These are phyloP conservation scores for Penicillium goetzii DNA, from an alignment of 495 filamentous ascomycete species.

Conservation along the genomic window DNA sequence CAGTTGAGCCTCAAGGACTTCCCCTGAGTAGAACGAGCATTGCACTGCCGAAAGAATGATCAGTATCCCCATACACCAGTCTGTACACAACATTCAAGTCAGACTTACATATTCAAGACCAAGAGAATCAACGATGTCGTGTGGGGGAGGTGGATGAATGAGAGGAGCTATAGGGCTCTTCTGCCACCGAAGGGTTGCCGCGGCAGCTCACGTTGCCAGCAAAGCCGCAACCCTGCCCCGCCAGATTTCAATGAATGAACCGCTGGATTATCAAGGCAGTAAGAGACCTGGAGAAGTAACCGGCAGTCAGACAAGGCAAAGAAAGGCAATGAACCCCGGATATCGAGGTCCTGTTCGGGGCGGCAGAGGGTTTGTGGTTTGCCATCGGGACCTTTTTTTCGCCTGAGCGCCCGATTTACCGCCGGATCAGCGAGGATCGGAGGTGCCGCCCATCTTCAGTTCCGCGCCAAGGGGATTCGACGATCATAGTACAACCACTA, in stretches of 20 bases:
- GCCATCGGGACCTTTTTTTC: conserved; percentile 34
- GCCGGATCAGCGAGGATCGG: conserved; percentile 30
- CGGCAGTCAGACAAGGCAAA: background rate
- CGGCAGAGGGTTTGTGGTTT: conserved; percentile 18
- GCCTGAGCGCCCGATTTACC: conserved; percentile 30
- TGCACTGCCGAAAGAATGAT: conserved; percentile 25
- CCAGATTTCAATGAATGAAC: conserved; percentile 9
- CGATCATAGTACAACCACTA: background rate
- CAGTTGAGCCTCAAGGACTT: conserved; percentile 32
- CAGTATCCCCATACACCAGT: background rate
- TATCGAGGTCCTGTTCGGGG: background rate
- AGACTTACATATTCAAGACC: background rate
- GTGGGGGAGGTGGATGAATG: background rate
- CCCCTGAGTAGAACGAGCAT: conserved; percentile 31
- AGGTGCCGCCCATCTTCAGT: conserved; percentile 9
- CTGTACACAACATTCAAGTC: background rate
- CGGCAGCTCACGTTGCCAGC: conserved; percentile 20
- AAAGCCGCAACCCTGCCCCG: conserved; percentile 13
- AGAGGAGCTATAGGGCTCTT: conserved; percentile 16
- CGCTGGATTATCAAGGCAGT: background rate
- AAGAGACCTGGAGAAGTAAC: background rate
- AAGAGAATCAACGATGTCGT: background rate
- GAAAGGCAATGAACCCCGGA: background rate
- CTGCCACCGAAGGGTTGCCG: conserved; percentile 24
- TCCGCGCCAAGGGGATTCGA: background rate